Evolutionary conservation across 2,329 filamentous ascomycete genomes (phyloP), one percentile per base, ranked within the genome.

Genomic region (Pyrenochaeta sp.): DNA sequence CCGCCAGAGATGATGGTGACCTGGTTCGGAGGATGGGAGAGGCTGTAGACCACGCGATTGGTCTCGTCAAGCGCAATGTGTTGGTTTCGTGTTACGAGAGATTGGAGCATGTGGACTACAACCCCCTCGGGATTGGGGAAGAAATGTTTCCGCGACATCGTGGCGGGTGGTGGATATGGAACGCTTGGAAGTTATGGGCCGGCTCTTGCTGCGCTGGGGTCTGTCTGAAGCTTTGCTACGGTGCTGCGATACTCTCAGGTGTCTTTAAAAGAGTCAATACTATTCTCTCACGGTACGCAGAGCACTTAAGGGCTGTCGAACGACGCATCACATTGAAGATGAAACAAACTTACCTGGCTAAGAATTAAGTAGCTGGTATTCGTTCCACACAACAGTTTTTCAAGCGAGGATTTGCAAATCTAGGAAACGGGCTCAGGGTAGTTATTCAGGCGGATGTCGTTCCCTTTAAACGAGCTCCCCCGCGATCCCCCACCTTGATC

Each of bases 61-160:
- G 76, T 51, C 6, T 75, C 71, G 54, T 83, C 79, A 49, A 83
- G 77, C 7, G 69, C 74, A 64, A 76, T 72, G 57, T 75, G 69
- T 2, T 61, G 58, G 51, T 83, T 82, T 7, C 80, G 72, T 2
- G 77, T 68, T 27, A 80, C 77, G 17, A 84, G 70, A 4, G 79
- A 79, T 39, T 78, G 76, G 18, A 83, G 75, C 36, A 79, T 79
- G 45, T 78, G 75, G n/a, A 79, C 71, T 1, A 84, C 81, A 14
- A 84, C 77, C 51, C 80, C 81, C 54, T 80, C 76, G 15, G 80
- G 81, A 45, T 76, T 77, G 29, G 78, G 75, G 56, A 84, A 84
- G 71, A 83, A 84, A 66, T 84, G 82, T 70, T 83, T 84, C 21
- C 79, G 76, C 30, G 81, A 82, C 82, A 84, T 84, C 39, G 32